Evolutionary conservation across 768 basidiomycete species (phyloP).

Genomic region (Suillus bovinus): DNA sequence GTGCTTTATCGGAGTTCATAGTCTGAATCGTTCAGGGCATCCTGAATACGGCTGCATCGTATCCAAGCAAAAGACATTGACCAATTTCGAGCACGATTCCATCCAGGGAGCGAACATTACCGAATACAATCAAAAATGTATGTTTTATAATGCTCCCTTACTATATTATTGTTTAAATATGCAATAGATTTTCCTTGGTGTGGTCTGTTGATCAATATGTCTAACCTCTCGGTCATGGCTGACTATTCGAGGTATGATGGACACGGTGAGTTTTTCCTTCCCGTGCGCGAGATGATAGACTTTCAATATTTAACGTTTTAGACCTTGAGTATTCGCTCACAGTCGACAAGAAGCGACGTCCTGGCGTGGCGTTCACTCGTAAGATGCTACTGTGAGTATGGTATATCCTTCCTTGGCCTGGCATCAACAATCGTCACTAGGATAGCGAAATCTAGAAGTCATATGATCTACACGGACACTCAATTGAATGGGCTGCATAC

Average conservation of each 20-base stretch:
- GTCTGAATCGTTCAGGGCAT: slow-evolving; percentile 53
- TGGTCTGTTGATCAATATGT: slow-evolving; percentile 78
- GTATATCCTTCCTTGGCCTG: neutral
- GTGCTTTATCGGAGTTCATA: neutral
- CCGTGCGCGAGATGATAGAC: neutral
- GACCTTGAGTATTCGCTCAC: slow-evolving; percentile 70
- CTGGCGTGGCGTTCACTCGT: slow-evolving; percentile 62
- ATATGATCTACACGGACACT: slow-evolving; percentile 80
- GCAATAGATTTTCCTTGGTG: slow-evolving; percentile 89
- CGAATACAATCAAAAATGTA: slow-evolving; percentile 46
- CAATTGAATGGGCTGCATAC: slow-evolving; percentile 59
- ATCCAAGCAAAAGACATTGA: slow-evolving; percentile 83
- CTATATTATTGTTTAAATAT: neutral
- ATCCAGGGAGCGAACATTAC: slow-evolving; percentile 52
- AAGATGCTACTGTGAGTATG: slow-evolving; percentile 76
- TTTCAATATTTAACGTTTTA: slow-evolving; percentile 28
- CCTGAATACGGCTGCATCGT: slow-evolving; percentile 95
- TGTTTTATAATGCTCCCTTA: slow-evolving; percentile 6
- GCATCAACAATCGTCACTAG: slow-evolving; percentile 38
- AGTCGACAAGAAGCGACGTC: slow-evolving; percentile 60
- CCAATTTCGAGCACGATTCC: slow-evolving; percentile 74
- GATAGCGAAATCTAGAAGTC: slow-evolving; percentile 69
- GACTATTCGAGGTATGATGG: slow-evolving; percentile 74
- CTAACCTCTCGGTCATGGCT: slow-evolving; percentile 70
- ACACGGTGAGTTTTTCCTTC: slow-evolving; percentile 45